Evolutionary conservation across 2,329 filamentous ascomycete genomes (phyloP), one percentile per base, ranked within the genome.

Genomic region (Furcasterigmium sp.): DNA sequence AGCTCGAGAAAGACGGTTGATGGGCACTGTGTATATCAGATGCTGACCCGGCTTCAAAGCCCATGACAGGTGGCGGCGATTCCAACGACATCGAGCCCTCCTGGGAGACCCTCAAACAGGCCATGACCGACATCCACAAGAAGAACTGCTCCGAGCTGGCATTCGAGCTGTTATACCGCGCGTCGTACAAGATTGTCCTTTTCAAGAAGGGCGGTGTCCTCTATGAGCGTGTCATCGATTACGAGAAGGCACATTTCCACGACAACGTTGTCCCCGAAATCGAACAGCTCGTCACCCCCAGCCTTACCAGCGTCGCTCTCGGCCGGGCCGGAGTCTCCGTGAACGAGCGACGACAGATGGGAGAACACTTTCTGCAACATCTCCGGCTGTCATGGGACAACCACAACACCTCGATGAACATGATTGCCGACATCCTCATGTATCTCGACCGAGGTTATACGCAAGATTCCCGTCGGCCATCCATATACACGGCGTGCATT

Each of bases 341-440:
- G 14, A 86, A 86, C 53, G 90, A 96, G 66, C 80, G 87, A 43
- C 76, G 87, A 37, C 78, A 84, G 35, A 84, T 86, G 28, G 91
- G 91, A 38, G 90, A 95, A 63, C 83, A 77, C 56, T 94, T 97
- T 51, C 65, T 98, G 46, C 80, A 79, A 43, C 84, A 81, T 0
- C 64, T 97, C 13, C 85, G 85, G 53, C 75, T 82, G 45, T 81
- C 84, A 3, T 98, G 91, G 89, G 81, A 90, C 47, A 86, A 94
- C 49, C 91, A 98, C 59, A 87, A 91, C 59, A 79, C 87, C 44
- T 91, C 87, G 36, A 95, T 95, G 87, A 90, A 89, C 58, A 97
- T 97, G 91, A 84, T 89, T 40, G 90, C 91, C 4, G 93, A 97
- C 62, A 89, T 97, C 25, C 74, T 97, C 41, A 96, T 97, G 90